phyloP scores from a whole-genome alignment of 2,329 filamentous ascomycete species.

The Colletotrichum sidae region DNA sequence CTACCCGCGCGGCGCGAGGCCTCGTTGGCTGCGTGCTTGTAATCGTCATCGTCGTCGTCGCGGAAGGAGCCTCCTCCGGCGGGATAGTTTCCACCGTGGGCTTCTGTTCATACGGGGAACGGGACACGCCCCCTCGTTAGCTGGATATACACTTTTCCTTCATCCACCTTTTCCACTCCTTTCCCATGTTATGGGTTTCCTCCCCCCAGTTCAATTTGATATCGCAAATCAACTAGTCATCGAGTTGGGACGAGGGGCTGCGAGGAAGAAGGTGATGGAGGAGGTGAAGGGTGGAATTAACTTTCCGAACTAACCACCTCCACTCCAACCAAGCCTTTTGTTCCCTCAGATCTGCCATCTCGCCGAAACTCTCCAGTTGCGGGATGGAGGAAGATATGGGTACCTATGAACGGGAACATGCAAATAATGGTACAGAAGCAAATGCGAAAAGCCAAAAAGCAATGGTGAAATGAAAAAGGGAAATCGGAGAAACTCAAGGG shows the following conservation, averaged over 20 bases:
- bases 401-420: no score
- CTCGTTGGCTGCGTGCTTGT: slow-evolving; percentile 59
- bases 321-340: no score
- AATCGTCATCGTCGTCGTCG: slow-evolving; percentile 59
- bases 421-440: neutral
- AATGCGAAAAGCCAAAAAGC: neutral
- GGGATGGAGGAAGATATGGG: no score
- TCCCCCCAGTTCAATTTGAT: no score
- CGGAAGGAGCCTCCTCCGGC: slow-evolving; percentile 50
- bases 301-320: neutral
- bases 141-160: no score
- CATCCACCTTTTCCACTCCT: no score
- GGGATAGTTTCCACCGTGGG: slow-evolving; percentile 46
- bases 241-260: neutral
- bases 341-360: no score
- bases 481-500: neutral
- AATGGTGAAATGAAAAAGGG: neutral
- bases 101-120: slow-evolving; percentile 40
- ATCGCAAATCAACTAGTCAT: no score
- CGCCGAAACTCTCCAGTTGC: no score
- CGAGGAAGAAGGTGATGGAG: no score
- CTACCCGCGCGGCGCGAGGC: slow-evolving; percentile 59
- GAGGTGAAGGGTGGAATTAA: neutral
- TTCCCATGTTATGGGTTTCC: no score
- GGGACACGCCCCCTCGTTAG: neutral